Conservation (phyloP, 805 yeast species). For the Yarrowia yakushimensis region DNA sequence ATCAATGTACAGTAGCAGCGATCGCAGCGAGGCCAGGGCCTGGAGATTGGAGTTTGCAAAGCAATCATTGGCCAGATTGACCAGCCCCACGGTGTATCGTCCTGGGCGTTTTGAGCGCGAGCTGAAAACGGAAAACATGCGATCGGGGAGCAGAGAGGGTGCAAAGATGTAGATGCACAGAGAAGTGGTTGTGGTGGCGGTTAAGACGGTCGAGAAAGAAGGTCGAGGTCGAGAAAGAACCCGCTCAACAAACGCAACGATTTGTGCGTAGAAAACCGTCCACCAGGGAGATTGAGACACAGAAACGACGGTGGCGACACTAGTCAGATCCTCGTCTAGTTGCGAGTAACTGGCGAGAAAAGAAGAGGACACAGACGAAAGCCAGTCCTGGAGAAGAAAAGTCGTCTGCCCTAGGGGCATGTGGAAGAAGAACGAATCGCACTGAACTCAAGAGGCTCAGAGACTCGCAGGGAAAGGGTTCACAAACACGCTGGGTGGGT, state of each 20-base stretch:
- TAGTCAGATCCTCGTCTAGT: background rate
- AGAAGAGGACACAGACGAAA: constrained; percentile 2
- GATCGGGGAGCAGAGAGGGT: constrained; percentile 16
- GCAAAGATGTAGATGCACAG: constrained; percentile 25
- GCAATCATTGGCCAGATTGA: constrained; percentile 82
- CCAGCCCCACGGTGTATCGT: constrained; percentile 69
- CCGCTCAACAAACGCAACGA: background rate
- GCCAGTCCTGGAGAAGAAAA: constrained; percentile 9
- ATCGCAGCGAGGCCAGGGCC: constrained; percentile 41
- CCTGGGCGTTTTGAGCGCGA: constrained; percentile 37
- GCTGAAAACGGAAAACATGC: constrained; percentile 27
- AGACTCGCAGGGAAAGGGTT: too few relatives aligned
- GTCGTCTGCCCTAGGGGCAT: background rate
- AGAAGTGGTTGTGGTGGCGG: background rate
- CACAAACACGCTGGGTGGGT: too few relatives aligned
- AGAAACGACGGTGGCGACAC: background rate
- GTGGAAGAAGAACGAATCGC: too few relatives aligned
- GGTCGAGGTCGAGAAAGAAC: background rate
- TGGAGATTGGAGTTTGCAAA: constrained; percentile 89
- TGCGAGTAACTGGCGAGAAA: constrained; percentile 24
- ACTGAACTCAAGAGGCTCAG: too few relatives aligned
- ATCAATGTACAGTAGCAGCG: constrained; percentile 31
- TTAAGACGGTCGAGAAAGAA: background rate
- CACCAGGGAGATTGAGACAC: background rate
- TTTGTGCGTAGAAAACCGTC: background rate